Evolutionary conservation across 2,329 filamentous ascomycete genomes (phyloP).

Genomic region (Sporothrix euskadiensis): DNA sequence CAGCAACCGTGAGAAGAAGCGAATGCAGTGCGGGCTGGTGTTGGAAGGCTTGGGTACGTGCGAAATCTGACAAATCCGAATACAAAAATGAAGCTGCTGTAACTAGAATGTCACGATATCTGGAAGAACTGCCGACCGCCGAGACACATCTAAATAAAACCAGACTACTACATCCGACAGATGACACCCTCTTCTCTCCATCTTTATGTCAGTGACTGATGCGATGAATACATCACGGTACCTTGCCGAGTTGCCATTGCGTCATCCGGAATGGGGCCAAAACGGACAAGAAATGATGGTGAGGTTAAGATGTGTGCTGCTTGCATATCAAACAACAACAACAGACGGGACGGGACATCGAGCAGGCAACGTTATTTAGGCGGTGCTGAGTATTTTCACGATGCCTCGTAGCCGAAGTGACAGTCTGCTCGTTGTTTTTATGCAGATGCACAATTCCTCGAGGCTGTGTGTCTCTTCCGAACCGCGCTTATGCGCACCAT

Average conservation of each 20-base stretch:
- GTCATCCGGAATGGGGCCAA: background rate
- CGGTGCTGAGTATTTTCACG: background rate
- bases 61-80: background rate
- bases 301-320: background rate
- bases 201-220: background rate
- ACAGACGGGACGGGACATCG: background rate
- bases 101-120: background rate
- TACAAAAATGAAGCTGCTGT: background rate
- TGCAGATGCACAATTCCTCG: background rate
- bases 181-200: background rate
- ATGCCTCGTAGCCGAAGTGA: background rate
- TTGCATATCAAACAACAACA: background rate
- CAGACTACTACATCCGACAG: background rate
- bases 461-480: background rate
- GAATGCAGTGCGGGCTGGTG: background rate
- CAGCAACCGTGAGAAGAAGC: conserved; percentile 1
- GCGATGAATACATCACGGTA: background rate
- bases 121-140: background rate
- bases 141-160: background rate
- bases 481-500: background rate
- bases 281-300: background rate
- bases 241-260: background rate
- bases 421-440: background rate
- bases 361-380: background rate
- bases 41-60: background rate